A percentile compares a stretch with the other conserved stretches of the same genome.
phyloP scores from a whole-genome alignment of 306 rosid genomes.

The Gastrolobium villosum region DNA sequence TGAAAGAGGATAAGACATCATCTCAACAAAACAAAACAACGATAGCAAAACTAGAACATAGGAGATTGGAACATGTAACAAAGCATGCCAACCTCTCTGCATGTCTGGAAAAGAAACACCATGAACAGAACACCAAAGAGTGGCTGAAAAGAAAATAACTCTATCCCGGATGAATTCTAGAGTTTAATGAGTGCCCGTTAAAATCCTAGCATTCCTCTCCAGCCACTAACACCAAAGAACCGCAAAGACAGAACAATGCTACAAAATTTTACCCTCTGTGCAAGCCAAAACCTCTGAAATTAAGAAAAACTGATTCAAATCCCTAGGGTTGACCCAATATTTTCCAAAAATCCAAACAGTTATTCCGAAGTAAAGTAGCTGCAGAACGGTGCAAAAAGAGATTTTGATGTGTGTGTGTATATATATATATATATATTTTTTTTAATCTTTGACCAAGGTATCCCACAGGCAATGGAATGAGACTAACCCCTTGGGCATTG shows the following conservation, averaged over 20 bases:
- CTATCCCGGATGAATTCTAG: not conserved
- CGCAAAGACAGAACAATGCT: not conserved
- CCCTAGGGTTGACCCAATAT: not conserved
- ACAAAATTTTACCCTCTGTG: not conserved
- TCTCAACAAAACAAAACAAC: not conserved
- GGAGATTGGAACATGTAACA: not conserved
- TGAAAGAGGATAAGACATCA: not conserved
- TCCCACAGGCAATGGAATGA: not conserved
- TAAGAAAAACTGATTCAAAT: not conserved
- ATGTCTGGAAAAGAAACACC: not conserved
- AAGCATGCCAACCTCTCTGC: not conserved
- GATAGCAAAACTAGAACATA: not conserved
- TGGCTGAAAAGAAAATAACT: not conserved
- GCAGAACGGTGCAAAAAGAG: not conserved
- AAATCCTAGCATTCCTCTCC: not conserved
- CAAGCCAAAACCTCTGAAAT: constrained; percentile 2
- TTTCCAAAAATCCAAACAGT: no score
- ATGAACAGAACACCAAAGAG: not conserved
- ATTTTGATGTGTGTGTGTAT: no score
- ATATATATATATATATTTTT: no score
- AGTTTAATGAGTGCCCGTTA: not conserved
- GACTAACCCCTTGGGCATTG: not conserved
- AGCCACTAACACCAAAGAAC: not conserved
- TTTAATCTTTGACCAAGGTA: no score
- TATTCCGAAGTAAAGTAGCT: not conserved